Evolutionary conservation across 768 basidiomycete genomes (phyloP).

Genomic region (Kwoniella shandongensis): DNA sequence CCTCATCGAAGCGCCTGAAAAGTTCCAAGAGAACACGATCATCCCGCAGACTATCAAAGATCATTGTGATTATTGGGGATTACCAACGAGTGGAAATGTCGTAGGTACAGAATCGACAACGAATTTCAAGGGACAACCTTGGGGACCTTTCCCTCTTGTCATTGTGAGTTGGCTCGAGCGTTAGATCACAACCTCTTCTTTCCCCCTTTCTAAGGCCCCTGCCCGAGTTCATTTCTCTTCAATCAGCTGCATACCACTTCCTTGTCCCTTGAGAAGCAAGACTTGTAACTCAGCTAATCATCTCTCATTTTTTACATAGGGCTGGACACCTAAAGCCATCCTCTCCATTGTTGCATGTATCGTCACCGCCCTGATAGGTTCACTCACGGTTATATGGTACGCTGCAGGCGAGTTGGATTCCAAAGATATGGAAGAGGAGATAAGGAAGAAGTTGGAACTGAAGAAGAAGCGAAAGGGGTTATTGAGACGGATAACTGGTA

Average conservation of each 20-base stretch:
- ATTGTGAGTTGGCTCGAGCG: slow-evolving; percentile 56
- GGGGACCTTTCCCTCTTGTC: slow-evolving; percentile 69
- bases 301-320: slow-evolving; percentile 17
- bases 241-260: not conserved
- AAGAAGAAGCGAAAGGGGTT: slow-evolving; percentile 55
- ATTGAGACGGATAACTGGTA: slow-evolving; percentile 16
- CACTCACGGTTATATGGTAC: slow-evolving; percentile 84
- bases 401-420: slow-evolving; percentile 72
- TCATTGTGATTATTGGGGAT: slow-evolving; percentile 68
- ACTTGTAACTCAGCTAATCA: too few relatives aligned
- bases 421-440: slow-evolving; percentile 77
- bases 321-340: slow-evolving; percentile 55
- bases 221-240: not conserved
- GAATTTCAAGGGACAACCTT: slow-evolving; percentile 65
- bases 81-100: slow-evolving; percentile 75
- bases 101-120: slow-evolving; percentile 71
- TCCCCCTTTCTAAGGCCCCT: not conserved
- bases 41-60: slow-evolving; percentile 65
- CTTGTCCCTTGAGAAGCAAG: slow-evolving; percentile 8
- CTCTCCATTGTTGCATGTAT: slow-evolving; percentile 63
- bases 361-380: slow-evolving; percentile 77
- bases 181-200: slow-evolving; percentile 3
- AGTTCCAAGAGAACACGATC: slow-evolving; percentile 60
- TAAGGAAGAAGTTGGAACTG: slow-evolving; percentile 60
- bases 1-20: slow-evolving; percentile 77